Evolutionary conservation across 2,329 filamentous ascomycete species (phyloP).

Genomic region (Neobulgaria alba): DNA sequence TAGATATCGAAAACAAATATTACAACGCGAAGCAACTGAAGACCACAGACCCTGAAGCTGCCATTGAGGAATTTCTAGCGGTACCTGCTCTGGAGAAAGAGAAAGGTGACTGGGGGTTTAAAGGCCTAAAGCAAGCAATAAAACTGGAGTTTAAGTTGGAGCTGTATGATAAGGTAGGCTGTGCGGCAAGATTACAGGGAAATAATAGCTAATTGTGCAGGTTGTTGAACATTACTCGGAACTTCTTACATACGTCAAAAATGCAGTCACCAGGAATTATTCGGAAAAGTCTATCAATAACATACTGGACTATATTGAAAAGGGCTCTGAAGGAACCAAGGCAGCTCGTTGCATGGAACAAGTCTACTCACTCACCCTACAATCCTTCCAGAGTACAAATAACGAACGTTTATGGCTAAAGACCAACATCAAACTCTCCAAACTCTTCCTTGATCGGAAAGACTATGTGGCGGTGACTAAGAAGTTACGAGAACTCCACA

Average conservation of each 20-base stretch:
- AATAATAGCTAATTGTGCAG: constrained; percentile 35
- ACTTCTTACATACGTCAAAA: constrained; percentile 94
- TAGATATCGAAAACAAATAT: constrained; percentile 98
- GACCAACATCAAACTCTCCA: constrained; percentile 94
- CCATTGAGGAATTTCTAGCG: constrained; percentile 85
- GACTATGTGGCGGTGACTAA: constrained; percentile 73
- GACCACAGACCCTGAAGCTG: constrained; percentile 73
- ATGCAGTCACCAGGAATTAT: constrained; percentile 93
- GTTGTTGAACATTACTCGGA: constrained; percentile 88
- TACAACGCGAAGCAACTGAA: constrained; percentile 99
- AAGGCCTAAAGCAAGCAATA: constrained; percentile 94
- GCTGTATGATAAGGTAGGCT: constrained; percentile 67
- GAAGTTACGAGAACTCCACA: constrained; percentile 83
- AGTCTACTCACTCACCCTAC: constrained; percentile 88
- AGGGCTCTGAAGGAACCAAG: constrained; percentile 64
- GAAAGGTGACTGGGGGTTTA: constrained; percentile 98
- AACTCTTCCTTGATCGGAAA: constrained; percentile 83
- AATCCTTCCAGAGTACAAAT: constrained; percentile 94
- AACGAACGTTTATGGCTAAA: constrained; percentile 97
- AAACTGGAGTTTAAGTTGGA: constrained; percentile 92
- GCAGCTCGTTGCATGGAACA: constrained; percentile 80
- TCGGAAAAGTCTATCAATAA: constrained; percentile 99
- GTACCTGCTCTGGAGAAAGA: constrained; percentile 77
- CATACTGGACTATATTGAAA: constrained; percentile 96
- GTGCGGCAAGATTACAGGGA: not conserved